Conservation (phyloP, 108 stramenopile species). For the Nannochloropsis gaditana region DNA sequence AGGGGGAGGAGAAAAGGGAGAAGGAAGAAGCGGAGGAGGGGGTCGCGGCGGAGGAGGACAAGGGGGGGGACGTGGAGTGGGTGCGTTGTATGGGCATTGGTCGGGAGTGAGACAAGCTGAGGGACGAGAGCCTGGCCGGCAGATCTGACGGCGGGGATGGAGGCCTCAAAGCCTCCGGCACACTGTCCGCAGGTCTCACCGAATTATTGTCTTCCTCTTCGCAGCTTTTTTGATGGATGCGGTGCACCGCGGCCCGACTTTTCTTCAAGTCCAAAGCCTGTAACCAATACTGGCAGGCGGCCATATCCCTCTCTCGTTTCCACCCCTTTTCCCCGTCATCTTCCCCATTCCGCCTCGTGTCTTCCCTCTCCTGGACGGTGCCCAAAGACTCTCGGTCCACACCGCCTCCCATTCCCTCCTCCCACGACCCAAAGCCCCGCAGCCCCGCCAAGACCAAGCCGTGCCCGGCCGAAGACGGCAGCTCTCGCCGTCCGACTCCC, state of each 20-base stretch:
- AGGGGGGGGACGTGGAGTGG: not conserved
- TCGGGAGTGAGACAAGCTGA: not conserved
- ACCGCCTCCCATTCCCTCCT: not conserved
- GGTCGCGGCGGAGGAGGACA: not conserved
- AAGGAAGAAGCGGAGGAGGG: not conserved
- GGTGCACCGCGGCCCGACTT: too few relatives aligned
- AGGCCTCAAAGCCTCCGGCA: too few relatives aligned
- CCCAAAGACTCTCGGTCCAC: not conserved
- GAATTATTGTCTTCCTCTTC: too few relatives aligned
- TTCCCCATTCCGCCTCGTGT: not conserved
- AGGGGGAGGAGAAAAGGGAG: not conserved
- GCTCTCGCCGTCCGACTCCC: not conserved
- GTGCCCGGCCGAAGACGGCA: too few relatives aligned
- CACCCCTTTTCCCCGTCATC: not conserved
- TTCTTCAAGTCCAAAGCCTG: too few relatives aligned
- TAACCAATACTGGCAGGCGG: too few relatives aligned
- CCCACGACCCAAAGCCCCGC: not conserved
- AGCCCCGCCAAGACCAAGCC: too few relatives aligned
- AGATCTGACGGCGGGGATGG: too few relatives aligned
- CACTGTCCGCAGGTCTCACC: too few relatives aligned
- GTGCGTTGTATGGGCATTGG: not conserved
- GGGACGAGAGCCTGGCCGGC: not conserved
- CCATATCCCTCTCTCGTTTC: not conserved
- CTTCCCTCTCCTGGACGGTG: not conserved
- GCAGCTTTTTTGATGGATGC: too few relatives aligned